Evolutionary conservation across 2,329 filamentous ascomycete genomes (phyloP).

Genomic region (Colletotrichum lentis): DNA sequence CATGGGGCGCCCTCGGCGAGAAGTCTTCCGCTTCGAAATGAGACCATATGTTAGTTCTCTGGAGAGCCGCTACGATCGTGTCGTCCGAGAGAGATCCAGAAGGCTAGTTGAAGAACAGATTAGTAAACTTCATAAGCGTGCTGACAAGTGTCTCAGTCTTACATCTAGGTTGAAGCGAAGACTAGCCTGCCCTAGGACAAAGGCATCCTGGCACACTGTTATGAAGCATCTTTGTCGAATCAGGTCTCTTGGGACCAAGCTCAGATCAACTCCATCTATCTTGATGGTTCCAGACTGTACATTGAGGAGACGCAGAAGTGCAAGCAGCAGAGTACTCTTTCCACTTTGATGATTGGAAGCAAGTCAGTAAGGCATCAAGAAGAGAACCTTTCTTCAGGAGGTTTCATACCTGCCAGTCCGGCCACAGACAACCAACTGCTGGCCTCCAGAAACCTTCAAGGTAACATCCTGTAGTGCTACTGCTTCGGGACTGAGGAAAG

Average conservation of each 20-base stretch:
- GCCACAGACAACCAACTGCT: slow-evolving; percentile 20
- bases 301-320: slow-evolving; percentile 18
- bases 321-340: slow-evolving; percentile 20
- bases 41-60: background rate
- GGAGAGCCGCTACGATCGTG: background rate
- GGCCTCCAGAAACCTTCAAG: slow-evolving; percentile 2
- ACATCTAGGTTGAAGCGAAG: slow-evolving; percentile 31
- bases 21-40: slow-evolving; percentile 7
- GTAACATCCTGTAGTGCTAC: slow-evolving; percentile 2
- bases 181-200: slow-evolving; percentile 8
- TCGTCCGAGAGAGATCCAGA: background rate
- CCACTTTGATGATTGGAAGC: background rate
- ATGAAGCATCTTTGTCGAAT: slow-evolving; percentile 25
- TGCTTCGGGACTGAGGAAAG: background rate
- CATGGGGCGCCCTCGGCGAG: background rate
- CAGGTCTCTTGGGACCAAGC: slow-evolving; percentile 4
- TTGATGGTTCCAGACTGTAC: background rate
- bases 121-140: background rate
- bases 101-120: background rate
- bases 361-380: background rate
- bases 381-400: no score
- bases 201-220: slow-evolving; percentile 15
- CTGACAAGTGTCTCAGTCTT: background rate
- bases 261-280: slow-evolving; percentile 17
- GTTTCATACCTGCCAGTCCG: slow-evolving; percentile 25